Evolutionary conservation across 2,329 filamentous ascomycete species (phyloP).

Genomic region (Colletotrichum sp.): DNA sequence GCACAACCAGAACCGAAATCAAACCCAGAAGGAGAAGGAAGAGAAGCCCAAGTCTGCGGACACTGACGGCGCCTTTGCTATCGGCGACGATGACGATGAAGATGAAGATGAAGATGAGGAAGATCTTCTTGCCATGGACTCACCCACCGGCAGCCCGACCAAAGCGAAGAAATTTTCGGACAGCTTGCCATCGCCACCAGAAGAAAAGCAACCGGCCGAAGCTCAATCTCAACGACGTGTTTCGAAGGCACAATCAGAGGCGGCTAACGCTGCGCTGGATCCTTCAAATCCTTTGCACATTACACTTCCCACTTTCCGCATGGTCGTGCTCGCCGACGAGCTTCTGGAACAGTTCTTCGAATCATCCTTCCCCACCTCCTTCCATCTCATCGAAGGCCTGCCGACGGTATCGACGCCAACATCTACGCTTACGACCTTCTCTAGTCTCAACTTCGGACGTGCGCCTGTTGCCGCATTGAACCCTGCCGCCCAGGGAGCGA

Average conservation of each 20-base stretch:
- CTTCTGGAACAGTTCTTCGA: slow-evolving; percentile 97
- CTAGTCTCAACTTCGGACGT: slow-evolving; percentile 68
- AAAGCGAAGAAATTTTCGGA: slow-evolving; percentile 41
- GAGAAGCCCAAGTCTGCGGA: slow-evolving; percentile 30
- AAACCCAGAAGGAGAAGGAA: slow-evolving; percentile 42
- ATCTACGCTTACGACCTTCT: slow-evolving; percentile 84
- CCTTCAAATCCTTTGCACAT: slow-evolving; percentile 94
- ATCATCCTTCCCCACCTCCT: slow-evolving; percentile 89
- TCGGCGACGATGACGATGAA: slow-evolving; percentile 76
- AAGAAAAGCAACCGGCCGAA: slow-evolving; percentile 19
- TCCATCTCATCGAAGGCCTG: slow-evolving; percentile 79
- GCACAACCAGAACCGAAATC: slow-evolving; percentile 63
- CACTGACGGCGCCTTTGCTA: slow-evolving; percentile 65
- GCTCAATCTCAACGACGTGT: slow-evolving; percentile 37
- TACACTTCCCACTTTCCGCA: slow-evolving; percentile 95
- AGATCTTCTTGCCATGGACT: slow-evolving; percentile 67
- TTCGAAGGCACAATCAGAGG: slow-evolving; percentile 72
- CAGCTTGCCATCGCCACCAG: slow-evolving; percentile 19
- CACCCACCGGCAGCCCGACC: slow-evolving; percentile 46
- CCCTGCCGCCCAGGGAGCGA: slow-evolving; percentile 57
- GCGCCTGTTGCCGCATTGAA: slow-evolving; percentile 43
- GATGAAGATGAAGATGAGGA: slow-evolving; percentile 71
- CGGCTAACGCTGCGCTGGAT: slow-evolving; percentile 89
- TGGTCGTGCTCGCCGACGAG: slow-evolving; percentile 97
- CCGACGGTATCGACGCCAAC: slow-evolving; percentile 33